Conservation (phyloP, 2,329 filamentous ascomycete species). For the Dactylonectria estremocensis region DNA sequence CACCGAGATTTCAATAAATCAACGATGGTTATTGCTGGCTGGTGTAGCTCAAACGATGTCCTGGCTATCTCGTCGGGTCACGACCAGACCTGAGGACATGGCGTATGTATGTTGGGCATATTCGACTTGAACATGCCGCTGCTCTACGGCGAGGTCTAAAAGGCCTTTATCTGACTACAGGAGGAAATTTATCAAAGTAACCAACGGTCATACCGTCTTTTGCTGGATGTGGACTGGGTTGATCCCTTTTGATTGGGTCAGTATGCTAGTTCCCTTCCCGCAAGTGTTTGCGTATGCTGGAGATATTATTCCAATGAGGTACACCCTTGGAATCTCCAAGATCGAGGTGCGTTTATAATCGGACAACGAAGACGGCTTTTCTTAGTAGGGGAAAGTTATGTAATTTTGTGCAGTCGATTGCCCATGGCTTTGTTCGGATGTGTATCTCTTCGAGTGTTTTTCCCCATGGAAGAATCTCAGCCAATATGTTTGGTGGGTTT, state of each 20-base stretch:
- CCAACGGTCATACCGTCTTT: constrained; percentile 14
- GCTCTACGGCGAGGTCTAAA: constrained; percentile 45
- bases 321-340: background rate
- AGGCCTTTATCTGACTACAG: constrained; percentile 50
- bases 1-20: background rate
- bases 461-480: too few species aligned
- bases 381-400: too few species aligned
- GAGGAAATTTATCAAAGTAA: constrained; percentile 45
- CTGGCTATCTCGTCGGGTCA: constrained; percentile 16
- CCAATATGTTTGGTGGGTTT: too few species aligned
- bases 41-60: background rate
- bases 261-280: constrained; percentile 1
- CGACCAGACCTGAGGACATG: constrained; percentile 45
- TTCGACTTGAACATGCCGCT: constrained; percentile 52
- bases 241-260: constrained; percentile 5
- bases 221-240: background rate
- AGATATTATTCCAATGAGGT: background rate
- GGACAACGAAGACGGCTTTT: too few species aligned
- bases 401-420: too few species aligned
- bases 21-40: background rate
- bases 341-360: too few species aligned
- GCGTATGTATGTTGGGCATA: constrained; percentile 52
- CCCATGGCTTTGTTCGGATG: too few species aligned
- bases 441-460: too few species aligned
- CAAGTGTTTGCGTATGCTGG: background rate